Base-by-base conservation (phyloP, 208 protist species). In the Trypanosoma mega region DNA sequence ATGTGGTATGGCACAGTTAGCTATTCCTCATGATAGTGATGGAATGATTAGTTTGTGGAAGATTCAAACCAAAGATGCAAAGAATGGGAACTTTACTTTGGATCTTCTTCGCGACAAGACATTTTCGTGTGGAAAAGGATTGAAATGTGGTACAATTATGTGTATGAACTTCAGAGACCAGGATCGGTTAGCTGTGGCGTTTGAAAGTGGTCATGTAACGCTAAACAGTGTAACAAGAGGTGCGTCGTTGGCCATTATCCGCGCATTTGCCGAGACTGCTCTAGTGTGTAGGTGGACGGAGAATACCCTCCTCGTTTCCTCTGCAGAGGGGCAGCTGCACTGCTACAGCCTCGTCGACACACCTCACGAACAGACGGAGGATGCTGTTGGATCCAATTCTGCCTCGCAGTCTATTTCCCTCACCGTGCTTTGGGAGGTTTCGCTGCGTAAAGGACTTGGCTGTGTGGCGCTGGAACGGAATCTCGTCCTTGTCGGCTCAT, bases 111-210 rank as follows among this genome's bases (percentile, higher is more conserved):
- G 14, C 45, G 14, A 50, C 9, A 14, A 14, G 6, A 31, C 6
- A 6, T 30, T 31, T 6, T 39, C 34, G 6, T 6, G 39, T 37
- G 71, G 72, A 49, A 55, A 45, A 16, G 51, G 29, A n/a, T 73
- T 86, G 33, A 88, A 94, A 50, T 78, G 77, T 30, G 87, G 87
- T n/a, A 77, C 47, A 0, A 84, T 91, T n/a, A 91, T 94, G 87
- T 72, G 74, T 24, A 64, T 90, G 24, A 58, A 57, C n/a, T 74
- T 80, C 46, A 70, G 74, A 44, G 65, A 76, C 16, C 53, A 72
- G 24, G 21, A 33, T 8, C 16, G 46, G 31, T 18, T 77, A 20
- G 33, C 36, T 47, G 50, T 76, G n/a, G 60, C 67, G 4, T 89
- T 94, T 65, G 87, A 94, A 56, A 94, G 87, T 50, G 87, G 87